Evolutionary conservation across 371 early-diverging fungal species (phyloP).

Genomic region (Apophysomyces elegans): DNA sequence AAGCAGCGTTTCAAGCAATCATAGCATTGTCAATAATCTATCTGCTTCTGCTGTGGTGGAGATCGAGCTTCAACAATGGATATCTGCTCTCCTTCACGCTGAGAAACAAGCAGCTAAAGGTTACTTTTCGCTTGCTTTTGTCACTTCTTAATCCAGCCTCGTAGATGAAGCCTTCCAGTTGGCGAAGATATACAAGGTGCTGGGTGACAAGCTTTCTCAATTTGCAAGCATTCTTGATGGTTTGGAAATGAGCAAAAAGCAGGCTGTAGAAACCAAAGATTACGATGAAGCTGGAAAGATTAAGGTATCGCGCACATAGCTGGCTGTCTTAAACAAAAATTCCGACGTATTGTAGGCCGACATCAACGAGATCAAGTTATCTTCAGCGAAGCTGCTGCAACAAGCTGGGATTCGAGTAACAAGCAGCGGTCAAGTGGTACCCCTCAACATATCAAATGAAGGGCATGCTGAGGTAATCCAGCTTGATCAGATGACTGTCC

Average conservation of each 20-base stretch:
- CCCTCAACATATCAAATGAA: neutral
- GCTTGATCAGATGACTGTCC: no score
- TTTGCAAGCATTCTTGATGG: slow-evolving; percentile 64
- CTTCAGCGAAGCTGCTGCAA: slow-evolving; percentile 24
- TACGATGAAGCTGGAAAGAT: slow-evolving; percentile 77
- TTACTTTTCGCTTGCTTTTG: neutral
- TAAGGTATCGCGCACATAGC: slow-evolving; percentile 48
- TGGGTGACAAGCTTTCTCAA: slow-evolving; percentile 34
- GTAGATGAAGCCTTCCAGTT: slow-evolving; percentile 56
- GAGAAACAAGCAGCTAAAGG: slow-evolving; percentile 37
- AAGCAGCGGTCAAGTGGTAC: slow-evolving; percentile 23
- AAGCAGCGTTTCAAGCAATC: slow-evolving; percentile 37
- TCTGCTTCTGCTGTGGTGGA: slow-evolving; percentile 27
- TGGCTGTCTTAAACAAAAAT: neutral
- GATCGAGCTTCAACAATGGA: slow-evolving; percentile 34
- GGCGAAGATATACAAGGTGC: slow-evolving; percentile 59
- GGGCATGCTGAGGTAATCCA: neutral
- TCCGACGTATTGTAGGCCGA: slow-evolving; percentile 23
- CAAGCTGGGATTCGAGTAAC: slow-evolving; percentile 28
- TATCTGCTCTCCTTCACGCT: slow-evolving; percentile 22
- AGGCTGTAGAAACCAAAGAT: slow-evolving; percentile 71
- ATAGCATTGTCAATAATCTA: slow-evolving; percentile 21
- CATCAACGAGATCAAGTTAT: slow-evolving; percentile 30
- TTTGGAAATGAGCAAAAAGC: slow-evolving; percentile 60
- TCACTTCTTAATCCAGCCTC: neutral